Conservation (phyloP, 2,329 filamentous ascomycete species). For the Metarhizium brunneum region DNA sequence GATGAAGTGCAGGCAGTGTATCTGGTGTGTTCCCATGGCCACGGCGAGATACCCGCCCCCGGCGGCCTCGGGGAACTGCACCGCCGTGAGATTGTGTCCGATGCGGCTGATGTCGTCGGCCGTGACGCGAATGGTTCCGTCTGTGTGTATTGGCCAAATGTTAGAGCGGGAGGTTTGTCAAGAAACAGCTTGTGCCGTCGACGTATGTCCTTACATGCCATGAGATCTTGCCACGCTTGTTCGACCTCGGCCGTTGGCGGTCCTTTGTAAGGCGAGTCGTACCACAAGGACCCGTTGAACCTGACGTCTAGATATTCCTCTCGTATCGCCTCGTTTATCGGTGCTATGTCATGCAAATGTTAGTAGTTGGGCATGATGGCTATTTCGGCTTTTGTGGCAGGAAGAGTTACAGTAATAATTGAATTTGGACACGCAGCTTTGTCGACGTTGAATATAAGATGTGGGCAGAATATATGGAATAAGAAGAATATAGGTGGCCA, state of each 20-base stretch:
- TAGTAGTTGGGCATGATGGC: not conserved
- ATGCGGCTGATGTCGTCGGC: conserved; percentile 1
- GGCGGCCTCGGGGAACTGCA: conserved; percentile 2
- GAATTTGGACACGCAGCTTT: not conserved
- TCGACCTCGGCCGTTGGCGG: conserved; percentile 1
- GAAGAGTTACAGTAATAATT: not conserved
- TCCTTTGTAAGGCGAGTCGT: conserved; percentile 4
- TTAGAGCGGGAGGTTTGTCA: no score
- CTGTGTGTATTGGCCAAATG: not conserved
- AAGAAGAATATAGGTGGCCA: not conserved
- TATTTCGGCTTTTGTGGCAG: not conserved
- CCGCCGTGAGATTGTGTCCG: conserved; percentile 4
- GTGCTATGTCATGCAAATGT: not conserved
- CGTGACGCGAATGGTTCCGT: conserved; percentile 2
- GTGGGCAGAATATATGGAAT: not conserved
- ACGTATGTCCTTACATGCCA: not conserved
- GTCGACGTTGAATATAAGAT: not conserved
- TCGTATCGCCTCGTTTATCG: not conserved
- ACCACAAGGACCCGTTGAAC: conserved; percentile 3
- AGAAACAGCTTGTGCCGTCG: no score
- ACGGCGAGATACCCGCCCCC: conserved; percentile 5
- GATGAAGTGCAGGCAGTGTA: conserved; percentile 7
- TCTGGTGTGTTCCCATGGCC: conserved; percentile 5
- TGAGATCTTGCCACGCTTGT: conserved; percentile 1
- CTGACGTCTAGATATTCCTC: not conserved